Evolutionary conservation across 805 yeast species (phyloP).

Genomic region (Dipodascus geniculatus): DNA sequence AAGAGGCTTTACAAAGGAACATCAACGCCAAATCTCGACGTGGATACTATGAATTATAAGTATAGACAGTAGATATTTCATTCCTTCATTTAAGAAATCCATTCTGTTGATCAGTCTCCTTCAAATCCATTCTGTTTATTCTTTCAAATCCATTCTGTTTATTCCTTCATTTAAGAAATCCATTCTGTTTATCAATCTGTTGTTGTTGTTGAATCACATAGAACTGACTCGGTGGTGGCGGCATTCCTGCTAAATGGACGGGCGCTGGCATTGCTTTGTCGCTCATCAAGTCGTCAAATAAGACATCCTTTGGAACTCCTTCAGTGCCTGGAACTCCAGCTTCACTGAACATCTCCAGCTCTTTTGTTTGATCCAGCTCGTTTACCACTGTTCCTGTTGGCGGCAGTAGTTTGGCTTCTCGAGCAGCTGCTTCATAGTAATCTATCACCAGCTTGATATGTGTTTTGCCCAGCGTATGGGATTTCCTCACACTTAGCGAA

Average conservation of each 20-base stretch:
- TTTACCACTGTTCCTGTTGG: slow-evolving; percentile 5
- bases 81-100: not conserved
- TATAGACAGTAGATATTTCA: no score
- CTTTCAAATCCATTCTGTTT: not conserved
- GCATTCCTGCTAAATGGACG: slow-evolving; percentile 7
- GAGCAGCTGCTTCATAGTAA: slow-evolving; percentile 42
- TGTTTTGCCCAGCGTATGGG: slow-evolving; percentile 67
- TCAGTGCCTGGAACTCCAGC: slow-evolving; percentile 9
- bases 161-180: not conserved
- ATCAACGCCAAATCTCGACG: not conserved
- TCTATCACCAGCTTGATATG: slow-evolving; percentile 63
- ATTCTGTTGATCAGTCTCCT: not conserved
- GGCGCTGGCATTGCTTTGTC: slow-evolving; percentile 8
- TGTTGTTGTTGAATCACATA: slow-evolving; percentile 2
- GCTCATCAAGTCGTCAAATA: not conserved
- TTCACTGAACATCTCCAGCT: slow-evolving; percentile 4
- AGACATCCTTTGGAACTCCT: slow-evolving; percentile 1
- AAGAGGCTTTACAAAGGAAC: not conserved
- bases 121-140: no score
- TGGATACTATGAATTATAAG: not conserved
- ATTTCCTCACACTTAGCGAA: slow-evolving; percentile 72
- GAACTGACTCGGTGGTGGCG: slow-evolving; percentile 11
- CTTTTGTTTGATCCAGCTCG: slow-evolving; percentile 8
- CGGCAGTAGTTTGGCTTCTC: slow-evolving; percentile 10
- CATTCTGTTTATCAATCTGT: not conserved